Conservation (phyloP, 1,139 yeast species). For the Kodamaea anthophila region DNA sequence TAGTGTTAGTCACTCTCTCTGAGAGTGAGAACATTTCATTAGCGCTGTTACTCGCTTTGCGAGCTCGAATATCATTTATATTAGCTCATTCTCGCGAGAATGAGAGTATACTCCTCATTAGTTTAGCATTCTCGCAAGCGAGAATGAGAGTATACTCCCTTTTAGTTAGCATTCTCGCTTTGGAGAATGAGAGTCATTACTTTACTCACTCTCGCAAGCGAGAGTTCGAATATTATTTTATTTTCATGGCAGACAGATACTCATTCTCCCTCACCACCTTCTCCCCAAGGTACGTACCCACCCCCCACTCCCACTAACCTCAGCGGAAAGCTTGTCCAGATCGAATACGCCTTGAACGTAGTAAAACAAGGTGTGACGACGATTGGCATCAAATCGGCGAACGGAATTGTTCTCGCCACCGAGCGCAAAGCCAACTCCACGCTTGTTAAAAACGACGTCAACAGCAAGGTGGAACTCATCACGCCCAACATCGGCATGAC, state of each 20-base stretch:
- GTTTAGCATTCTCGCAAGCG: no score
- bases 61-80: no score
- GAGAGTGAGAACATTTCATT: no score
- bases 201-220: no score
- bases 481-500: slow-evolving; percentile 97
- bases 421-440: slow-evolving; percentile 85
- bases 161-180: no score
- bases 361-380: slow-evolving; percentile 98
- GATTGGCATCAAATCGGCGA: slow-evolving; percentile 90
- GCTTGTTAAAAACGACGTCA: slow-evolving; percentile 67
- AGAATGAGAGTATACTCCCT: no score
- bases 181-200: no score
- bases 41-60: no score
- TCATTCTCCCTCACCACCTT: slow-evolving; percentile 95
- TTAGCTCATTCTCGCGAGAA: no score
- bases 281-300: slow-evolving; percentile 74
- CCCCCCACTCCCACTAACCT: slow-evolving; percentile 14
- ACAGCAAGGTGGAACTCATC: slow-evolving; percentile 72
- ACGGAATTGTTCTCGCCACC: slow-evolving; percentile 95
- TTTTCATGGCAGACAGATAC: slow-evolving; percentile 88
- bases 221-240: neutral
- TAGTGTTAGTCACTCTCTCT: no score
- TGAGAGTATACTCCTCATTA: no score
- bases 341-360: slow-evolving; percentile 95
- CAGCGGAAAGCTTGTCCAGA: slow-evolving; percentile 95